These are phyloP conservation scores for Trypanosoma rangeli DNA, from an alignment of 208 protist species.

Conservation along the genomic window DNA sequence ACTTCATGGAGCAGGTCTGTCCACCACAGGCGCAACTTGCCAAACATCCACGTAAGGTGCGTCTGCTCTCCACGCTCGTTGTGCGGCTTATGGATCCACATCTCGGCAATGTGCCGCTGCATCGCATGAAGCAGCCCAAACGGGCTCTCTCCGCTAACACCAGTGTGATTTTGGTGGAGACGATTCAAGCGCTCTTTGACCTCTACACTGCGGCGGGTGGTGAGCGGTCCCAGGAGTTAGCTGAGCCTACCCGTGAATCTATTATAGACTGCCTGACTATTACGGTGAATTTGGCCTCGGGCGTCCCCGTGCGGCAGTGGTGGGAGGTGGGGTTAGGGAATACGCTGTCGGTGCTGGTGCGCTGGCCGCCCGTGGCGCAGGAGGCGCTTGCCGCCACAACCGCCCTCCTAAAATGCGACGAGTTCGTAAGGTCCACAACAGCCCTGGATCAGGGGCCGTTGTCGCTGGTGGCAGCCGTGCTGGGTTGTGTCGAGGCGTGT, in stretches of 20 bases:
- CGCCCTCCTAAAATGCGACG: constrained; percentile 38
- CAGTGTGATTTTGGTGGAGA: constrained; percentile 34
- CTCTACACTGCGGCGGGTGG: constrained; percentile 56
- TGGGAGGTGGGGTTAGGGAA: constrained; percentile 46
- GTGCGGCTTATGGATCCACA: constrained; percentile 43
- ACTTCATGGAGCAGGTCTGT: constrained; percentile 26
- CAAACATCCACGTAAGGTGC: constrained; percentile 32
- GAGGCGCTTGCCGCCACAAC: constrained; percentile 40
- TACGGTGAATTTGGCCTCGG: constrained; percentile 38
- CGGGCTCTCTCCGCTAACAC: constrained; percentile 25
- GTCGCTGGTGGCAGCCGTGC: constrained; percentile 20
- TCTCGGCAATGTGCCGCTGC: constrained; percentile 52
- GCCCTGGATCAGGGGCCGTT: constrained; percentile 17
- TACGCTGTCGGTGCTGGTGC: constrained; percentile 53
- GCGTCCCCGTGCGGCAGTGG: constrained; percentile 42
- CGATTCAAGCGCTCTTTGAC: constrained; percentile 51
- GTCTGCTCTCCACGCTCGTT: constrained; percentile 49
- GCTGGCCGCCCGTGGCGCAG: constrained; percentile 49
- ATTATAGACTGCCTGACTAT: constrained; percentile 41
- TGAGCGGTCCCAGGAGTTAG: constrained; percentile 25
- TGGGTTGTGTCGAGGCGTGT: constrained; percentile 25
- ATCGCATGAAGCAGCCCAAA: constrained; percentile 41
- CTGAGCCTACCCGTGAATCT: constrained; percentile 29
- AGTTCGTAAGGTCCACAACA: constrained; percentile 1
- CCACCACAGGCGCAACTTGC: constrained; percentile 18